phyloP scores from a whole-genome alignment of 2,329 filamentous ascomycete species.

The Aspergillus tanneri region DNA sequence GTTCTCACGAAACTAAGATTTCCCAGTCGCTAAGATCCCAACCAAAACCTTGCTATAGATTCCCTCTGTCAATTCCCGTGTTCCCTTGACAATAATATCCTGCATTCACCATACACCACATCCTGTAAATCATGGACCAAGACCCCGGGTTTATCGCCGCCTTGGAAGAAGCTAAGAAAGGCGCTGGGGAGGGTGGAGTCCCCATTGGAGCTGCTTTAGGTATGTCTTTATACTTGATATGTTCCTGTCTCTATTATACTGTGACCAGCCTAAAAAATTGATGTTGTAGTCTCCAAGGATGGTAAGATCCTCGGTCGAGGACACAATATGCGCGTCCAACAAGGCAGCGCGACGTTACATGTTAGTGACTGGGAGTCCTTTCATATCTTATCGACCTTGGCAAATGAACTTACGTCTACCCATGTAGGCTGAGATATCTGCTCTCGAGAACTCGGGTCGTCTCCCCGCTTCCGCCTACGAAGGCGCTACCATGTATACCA shows the following conservation, averaged over 20 bases:
- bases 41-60: no score
- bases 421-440: constrained; percentile 71
- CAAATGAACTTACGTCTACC: constrained; percentile 1
- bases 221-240: neutral
- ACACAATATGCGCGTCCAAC: constrained; percentile 75
- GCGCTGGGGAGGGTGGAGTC: constrained; percentile 58
- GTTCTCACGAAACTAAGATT: no score
- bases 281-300: constrained; percentile 62
- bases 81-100: no score
- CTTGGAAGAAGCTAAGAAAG: constrained; percentile 57
- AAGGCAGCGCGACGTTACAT: constrained; percentile 68
- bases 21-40: no score
- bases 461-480: constrained; percentile 67
- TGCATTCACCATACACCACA: neutral
- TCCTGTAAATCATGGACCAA: constrained; percentile 31
- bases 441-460: constrained; percentile 71
- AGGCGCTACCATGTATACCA: constrained; percentile 79
- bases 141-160: constrained; percentile 58
- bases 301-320: constrained; percentile 69
- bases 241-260: neutral
- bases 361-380: constrained; percentile 45
- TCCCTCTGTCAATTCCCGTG: no score
- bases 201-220: constrained; percentile 54
- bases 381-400: neutral
- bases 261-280: no score